phyloP scores from a whole-genome alignment of 2,329 filamentous ascomycete genomes.

The Diaporthe vaccinii region DNA sequence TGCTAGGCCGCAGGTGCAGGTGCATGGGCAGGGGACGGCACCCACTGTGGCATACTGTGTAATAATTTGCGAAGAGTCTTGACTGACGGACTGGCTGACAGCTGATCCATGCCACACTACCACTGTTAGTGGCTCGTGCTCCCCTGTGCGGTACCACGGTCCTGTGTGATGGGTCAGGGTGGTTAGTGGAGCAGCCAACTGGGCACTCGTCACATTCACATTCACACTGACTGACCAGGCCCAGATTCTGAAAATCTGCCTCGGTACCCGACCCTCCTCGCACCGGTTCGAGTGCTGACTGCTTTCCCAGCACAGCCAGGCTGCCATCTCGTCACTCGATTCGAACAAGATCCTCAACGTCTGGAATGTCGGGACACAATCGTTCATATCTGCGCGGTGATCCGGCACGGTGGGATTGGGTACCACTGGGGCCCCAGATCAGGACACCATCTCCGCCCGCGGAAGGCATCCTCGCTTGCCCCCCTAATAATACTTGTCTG shows the following conservation, averaged over 20 bases:
- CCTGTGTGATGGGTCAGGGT: conserved; percentile 22
- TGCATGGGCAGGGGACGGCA: conserved; percentile 8
- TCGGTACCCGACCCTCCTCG: background rate
- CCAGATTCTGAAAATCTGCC: conserved; percentile 7
- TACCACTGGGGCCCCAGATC: conserved; percentile 20
- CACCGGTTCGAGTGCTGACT: conserved; percentile 3
- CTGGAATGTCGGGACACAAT: background rate
- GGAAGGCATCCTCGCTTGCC: conserved; percentile 4
- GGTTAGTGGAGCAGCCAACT: conserved; percentile 14
- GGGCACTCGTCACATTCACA: conserved; percentile 19
- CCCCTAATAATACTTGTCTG: conserved; percentile 19
- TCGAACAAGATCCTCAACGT: background rate
- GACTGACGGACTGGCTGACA: conserved; percentile 17
- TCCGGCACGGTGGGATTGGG: conserved; percentile 32
- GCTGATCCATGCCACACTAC: conserved; percentile 28
- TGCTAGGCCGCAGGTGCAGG: conserved; percentile 11
- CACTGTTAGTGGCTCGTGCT: conserved; percentile 14
- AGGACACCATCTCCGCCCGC: conserved; percentile 34
- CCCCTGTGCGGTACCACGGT: conserved; percentile 5
- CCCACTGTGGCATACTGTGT: background rate
- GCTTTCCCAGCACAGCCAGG: background rate
- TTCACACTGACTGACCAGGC: background rate
- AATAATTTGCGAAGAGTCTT: conserved; percentile 19
- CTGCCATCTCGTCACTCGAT: background rate
- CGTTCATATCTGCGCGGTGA: background rate